These are phyloP conservation scores for Paragyromitra xinjiangensis DNA, from an alignment of 495 filamentous ascomycete species.

Conservation along the genomic window DNA sequence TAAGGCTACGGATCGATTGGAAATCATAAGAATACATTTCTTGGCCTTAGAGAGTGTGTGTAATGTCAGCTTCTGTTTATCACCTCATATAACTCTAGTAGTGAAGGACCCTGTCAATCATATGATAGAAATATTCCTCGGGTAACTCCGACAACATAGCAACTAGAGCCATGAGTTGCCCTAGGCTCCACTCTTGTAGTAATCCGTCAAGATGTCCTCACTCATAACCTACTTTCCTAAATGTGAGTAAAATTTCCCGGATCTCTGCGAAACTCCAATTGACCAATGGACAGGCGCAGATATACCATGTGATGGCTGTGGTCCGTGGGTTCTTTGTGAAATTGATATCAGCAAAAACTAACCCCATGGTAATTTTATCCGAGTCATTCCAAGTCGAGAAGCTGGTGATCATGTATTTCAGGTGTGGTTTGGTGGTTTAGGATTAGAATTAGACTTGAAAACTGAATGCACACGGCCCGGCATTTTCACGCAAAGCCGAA, in stretches of 20 bases:
- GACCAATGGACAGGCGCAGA: not conserved
- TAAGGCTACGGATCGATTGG: not conserved
- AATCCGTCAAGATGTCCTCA: not conserved
- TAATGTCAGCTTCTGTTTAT: not conserved
- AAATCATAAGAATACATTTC: not conserved
- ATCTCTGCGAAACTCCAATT: not conserved
- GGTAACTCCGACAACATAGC: not conserved
- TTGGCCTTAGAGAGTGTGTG: not conserved
- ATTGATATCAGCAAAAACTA: not conserved
- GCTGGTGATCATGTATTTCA: not conserved
- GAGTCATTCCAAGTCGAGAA: conserved; percentile 7
- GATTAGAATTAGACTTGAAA: not conserved
- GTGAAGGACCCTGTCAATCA: not conserved
- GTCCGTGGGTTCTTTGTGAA: not conserved
- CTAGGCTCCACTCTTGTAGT: not conserved
- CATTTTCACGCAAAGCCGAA: not conserved
- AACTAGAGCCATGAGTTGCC: not conserved
- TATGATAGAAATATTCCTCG: not conserved
- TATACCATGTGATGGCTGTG: not conserved
- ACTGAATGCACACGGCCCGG: not conserved
- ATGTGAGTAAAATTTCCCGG: not conserved
- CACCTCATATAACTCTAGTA: not conserved
- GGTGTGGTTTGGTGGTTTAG: not conserved
- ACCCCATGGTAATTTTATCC: not conserved
- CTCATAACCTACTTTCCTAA: not conserved